phyloP scores from a whole-genome alignment of 176 grass and related monocot species.

The Themeda triandra region DNA sequence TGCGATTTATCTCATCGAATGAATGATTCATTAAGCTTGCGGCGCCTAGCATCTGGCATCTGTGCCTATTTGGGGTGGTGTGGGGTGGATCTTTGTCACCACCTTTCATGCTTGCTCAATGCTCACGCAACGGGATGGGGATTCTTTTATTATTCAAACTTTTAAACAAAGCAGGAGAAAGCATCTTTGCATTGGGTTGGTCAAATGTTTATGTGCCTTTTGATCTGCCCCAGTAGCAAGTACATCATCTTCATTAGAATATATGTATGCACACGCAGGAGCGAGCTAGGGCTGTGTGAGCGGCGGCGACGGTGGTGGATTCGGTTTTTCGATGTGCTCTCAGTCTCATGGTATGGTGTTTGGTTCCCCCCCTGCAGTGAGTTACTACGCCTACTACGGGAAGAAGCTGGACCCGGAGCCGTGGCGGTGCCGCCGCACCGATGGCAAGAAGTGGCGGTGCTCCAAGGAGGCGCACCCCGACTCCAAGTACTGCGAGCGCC shows the following conservation, averaged over 20 bases:
- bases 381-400: constrained; percentile 94
- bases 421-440: constrained; percentile 91
- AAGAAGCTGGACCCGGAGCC: constrained; percentile 98
- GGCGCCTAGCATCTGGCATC: not conserved
- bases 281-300: not conserved
- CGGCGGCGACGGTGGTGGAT: not conserved
- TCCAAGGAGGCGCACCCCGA: constrained; percentile 98
- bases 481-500: constrained; percentile 99
- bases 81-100: constrained; percentile 24
- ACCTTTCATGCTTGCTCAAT: not conserved
- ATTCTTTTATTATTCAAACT: constrained; percentile 25
- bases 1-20: not conserved
- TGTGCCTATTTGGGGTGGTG: not conserved
- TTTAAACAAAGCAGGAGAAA: constrained; percentile 1
- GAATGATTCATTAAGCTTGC: not conserved
- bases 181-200: constrained; percentile 29
- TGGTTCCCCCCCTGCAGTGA: constrained; percentile 46
- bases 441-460: constrained; percentile 99
- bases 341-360: not conserved
- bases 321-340: constrained; percentile 7
- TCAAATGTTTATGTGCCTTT: constrained; percentile 30
- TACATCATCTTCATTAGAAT: not conserved
- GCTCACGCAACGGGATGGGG: not conserved
- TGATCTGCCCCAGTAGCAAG: constrained; percentile 12
- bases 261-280: not conserved